Conservation (phyloP, 805 yeast species). For the Huiozyma sinensis region DNA sequence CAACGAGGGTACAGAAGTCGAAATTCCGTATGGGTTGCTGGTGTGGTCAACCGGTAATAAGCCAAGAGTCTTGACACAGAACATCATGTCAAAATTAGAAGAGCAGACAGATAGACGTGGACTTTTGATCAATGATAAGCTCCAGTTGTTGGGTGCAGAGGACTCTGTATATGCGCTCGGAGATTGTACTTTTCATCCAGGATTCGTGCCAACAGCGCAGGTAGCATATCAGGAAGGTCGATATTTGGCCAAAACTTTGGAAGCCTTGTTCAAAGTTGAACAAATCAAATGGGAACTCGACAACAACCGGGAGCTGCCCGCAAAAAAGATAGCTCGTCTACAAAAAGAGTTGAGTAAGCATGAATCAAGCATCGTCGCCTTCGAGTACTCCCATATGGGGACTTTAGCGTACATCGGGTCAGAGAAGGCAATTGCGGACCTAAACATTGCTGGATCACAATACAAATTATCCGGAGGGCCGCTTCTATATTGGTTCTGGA, state of each 20-base stretch:
- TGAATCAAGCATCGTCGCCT: constrained; percentile 41
- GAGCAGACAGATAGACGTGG: constrained; percentile 85
- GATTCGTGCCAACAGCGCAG: constrained; percentile 93
- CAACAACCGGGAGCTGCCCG: constrained; percentile 17
- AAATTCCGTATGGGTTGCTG: constrained; percentile 80
- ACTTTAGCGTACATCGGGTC: constrained; percentile 89
- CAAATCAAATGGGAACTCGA: constrained; percentile 37
- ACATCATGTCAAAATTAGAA: constrained; percentile 48
- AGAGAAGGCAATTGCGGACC: constrained; percentile 89
- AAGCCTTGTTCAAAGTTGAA: constrained; percentile 52
- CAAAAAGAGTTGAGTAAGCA: constrained; percentile 35
- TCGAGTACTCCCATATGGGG: constrained; percentile 82
- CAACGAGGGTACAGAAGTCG: constrained; percentile 53
- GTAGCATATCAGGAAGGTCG: constrained; percentile 93
- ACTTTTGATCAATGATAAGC: constrained; percentile 68
- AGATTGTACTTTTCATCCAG: constrained; percentile 83
- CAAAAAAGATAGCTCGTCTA: constrained; percentile 27
- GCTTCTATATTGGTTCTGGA: constrained; percentile 87
- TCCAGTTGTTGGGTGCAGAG: constrained; percentile 71
- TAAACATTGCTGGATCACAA: constrained; percentile 65
- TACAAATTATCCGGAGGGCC: constrained; percentile 83
- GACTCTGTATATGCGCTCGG: constrained; percentile 79
- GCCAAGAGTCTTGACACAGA: constrained; percentile 62
- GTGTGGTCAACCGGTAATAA: constrained; percentile 99
- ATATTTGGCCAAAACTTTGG: constrained; percentile 64